Percentiles rank a stretch among this genome's conserved stretches.
Evolutionary conservation across 257 asterid species (phyloP).

Genomic region (Linderniella brevidens): DNA sequence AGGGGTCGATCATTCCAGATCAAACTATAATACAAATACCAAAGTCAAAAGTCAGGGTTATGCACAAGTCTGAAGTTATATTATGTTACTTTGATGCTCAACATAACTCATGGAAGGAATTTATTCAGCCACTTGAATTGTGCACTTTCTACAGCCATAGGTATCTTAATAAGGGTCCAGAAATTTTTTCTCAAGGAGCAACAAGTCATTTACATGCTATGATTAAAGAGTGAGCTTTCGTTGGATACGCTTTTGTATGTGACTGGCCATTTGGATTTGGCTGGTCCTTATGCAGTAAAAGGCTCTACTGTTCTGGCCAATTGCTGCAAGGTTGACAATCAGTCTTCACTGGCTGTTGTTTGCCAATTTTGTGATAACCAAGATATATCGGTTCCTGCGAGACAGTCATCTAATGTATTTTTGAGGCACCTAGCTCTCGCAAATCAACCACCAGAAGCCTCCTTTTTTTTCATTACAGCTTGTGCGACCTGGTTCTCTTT

Average conservation of each 20-base stretch:
- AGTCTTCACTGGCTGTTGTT: slow-evolving; percentile 47
- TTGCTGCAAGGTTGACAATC: slow-evolving; percentile 86
- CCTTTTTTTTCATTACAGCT: slow-evolving; percentile 62
- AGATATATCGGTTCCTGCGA: slow-evolving; percentile 48
- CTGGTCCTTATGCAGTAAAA: slow-evolving; percentile 70
- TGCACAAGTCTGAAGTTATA: slow-evolving; percentile 36
- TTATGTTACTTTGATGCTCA: slow-evolving; percentile 58
- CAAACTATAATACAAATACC: slow-evolving; percentile 41
- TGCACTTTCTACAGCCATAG: slow-evolving; percentile 53
- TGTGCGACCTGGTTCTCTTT: slow-evolving; percentile 32
- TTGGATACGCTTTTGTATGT: slow-evolving; percentile 69
- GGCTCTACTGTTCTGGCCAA: slow-evolving; percentile 60
- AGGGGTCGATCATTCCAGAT: slow-evolving; percentile 49
- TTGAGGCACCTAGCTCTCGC: slow-evolving; percentile 64
- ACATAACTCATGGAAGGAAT: slow-evolving; percentile 59
- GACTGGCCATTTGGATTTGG: slow-evolving; percentile 75
- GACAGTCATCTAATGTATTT: slow-evolving; percentile 37
- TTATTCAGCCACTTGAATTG: slow-evolving; percentile 59
- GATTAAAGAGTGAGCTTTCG: slow-evolving; percentile 69
- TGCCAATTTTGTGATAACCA: slow-evolving; percentile 77
- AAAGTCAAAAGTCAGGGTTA: slow-evolving; percentile 51
- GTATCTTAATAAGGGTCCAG: slow-evolving; percentile 31
- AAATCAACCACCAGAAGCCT: slow-evolving; percentile 75
- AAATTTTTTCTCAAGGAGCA: slow-evolving; percentile 33
- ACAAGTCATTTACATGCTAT: slow-evolving; percentile 54